Base-by-base conservation (phyloP, 768 basidiomycete species). In the Naematelia encephala region DNA sequence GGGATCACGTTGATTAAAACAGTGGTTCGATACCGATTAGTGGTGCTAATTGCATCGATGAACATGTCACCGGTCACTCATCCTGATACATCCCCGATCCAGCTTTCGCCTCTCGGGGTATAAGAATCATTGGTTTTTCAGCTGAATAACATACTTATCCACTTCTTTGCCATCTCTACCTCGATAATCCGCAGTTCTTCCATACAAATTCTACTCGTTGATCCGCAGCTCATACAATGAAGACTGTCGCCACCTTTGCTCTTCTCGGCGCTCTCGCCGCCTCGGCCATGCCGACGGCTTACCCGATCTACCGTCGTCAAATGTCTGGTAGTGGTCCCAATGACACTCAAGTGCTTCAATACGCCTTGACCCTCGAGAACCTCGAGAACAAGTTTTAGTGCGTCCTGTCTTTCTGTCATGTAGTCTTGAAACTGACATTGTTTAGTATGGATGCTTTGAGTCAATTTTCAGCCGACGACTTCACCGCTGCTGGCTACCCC, bases 391-490 rank as follows among this genome's bases (percentile, higher is more conserved):
- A 30, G 44, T 72, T 72, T 64, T 74, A 74, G 68, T 66, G 59
- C 60, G 66, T 51, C 39, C n/a, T 26, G 19, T 56, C 44, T 42
- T 4, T 16, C 4, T 45, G 26, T 42, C 14, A n/a, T n/a, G n/a
- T n/a, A n/a, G n/a, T n/a, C n/a, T n/a, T n/a, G n/a, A 55, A 5
- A 45, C 52, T 60, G 53, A 60, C 44, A 5, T 16, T 3, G 11
- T 43, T 25, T 47, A 69, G 68, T 53, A 51, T 55, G 56, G 61
- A 71, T 23, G 78, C 72, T 52, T 79, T 87, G 14, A 64, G 60
- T 23, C 78, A 81, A 57, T 87, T 84, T 76, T 65, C 66, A 26
- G 70, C 77, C 4, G 80, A 80, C 13, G 86, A 83, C 3, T 83
- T 82, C 62, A 59, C 60, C n/a, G 51, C 71, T 57, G 81, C 80